A percentile compares a stretch with the other conserved stretches of the same genome.
These are phyloP conservation scores for Meredithiella fracta DNA, from an alignment of 2,329 filamentous ascomycete species.

Conservation along the genomic window DNA sequence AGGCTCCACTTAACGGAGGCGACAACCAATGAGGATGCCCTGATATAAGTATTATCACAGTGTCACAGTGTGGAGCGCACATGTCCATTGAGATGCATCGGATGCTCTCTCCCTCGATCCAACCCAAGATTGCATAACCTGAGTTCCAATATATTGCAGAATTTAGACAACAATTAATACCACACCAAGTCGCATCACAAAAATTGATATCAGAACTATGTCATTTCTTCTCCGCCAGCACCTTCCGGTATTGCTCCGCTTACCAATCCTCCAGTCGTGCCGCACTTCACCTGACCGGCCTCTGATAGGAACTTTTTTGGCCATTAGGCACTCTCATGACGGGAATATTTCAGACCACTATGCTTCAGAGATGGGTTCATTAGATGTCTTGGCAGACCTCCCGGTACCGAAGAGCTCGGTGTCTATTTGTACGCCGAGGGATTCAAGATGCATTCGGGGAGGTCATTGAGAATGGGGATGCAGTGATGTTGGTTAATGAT, in stretches of 20 bases:
- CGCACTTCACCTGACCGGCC: not conserved
- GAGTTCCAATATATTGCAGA: no score
- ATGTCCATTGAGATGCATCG: not conserved
- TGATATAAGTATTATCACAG: not conserved
- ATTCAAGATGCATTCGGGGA: constrained; percentile 76
- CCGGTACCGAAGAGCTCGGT: constrained; percentile 67
- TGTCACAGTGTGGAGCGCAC: not conserved
- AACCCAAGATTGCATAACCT: not conserved
- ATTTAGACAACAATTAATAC: no score
- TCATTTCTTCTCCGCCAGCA: no score
- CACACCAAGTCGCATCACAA: no score
- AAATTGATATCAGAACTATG: no score
- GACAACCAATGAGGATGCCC: not conserved
- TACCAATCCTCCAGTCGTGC: not conserved
- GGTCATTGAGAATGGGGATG: constrained; percentile 50
- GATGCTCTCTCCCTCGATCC: not conserved
- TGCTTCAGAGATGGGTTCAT: constrained; percentile 17
- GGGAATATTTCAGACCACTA: not conserved
- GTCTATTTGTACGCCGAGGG: constrained; percentile 67
- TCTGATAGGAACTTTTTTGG: not conserved
- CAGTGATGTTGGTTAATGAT: constrained; percentile 64
- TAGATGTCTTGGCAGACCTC: constrained; percentile 64
- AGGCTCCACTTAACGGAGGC: not conserved
- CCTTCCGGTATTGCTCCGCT: no score
- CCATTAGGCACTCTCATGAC: not conserved